Percentiles rank a stretch among this genome's conserved stretches.
phyloP scores from a whole-genome alignment of 345 rosid genomes.

The Ceriops tagal region DNA sequence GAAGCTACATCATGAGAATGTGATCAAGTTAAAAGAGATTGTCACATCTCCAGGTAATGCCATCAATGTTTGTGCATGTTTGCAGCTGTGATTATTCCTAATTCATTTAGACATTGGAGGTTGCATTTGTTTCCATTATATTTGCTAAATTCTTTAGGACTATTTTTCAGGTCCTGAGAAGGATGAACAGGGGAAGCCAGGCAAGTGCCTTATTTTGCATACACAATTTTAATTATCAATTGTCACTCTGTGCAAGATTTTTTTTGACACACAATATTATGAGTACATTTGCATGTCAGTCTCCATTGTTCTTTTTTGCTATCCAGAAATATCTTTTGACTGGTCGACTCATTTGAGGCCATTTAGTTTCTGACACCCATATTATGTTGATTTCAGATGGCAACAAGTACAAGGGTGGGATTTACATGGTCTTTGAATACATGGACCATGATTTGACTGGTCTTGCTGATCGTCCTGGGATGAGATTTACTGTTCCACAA shows the following conservation, averaged over 20 bases:
- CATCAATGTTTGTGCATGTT: neutral
- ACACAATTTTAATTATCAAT: neutral
- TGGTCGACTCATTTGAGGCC: conserved; percentile 1
- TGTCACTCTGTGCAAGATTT: neutral
- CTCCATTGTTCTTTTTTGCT: no score
- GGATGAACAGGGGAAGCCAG: conserved; percentile 85
- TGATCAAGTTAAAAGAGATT: conserved; percentile 66
- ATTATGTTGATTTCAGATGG: conserved; percentile 47
- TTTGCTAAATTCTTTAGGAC: conserved; percentile 3
- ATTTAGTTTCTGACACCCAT: conserved; percentile 11
- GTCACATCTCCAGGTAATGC: conserved; percentile 68
- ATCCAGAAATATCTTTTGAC: neutral
- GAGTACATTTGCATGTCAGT: no score
- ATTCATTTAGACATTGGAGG: neutral
- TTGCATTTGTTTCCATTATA: neutral
- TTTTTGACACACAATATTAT: no score
- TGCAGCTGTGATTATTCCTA: neutral
- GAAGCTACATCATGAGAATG: conserved; percentile 71
- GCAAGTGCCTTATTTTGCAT: conserved; percentile 36
- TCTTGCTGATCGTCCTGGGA: conserved; percentile 91
- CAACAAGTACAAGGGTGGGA: conserved; percentile 90
- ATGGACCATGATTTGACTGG: conserved; percentile 99
- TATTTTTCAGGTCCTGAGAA: conserved; percentile 64
- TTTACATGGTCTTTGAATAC: conserved; percentile 95
- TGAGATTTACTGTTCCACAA: conserved; percentile 87